A percentile compares a stretch with the other conserved stretches of the same genome.
Conservation (phyloP, 2,329 filamentous ascomycete species). For the Scortechinia acanthostroma region DNA sequence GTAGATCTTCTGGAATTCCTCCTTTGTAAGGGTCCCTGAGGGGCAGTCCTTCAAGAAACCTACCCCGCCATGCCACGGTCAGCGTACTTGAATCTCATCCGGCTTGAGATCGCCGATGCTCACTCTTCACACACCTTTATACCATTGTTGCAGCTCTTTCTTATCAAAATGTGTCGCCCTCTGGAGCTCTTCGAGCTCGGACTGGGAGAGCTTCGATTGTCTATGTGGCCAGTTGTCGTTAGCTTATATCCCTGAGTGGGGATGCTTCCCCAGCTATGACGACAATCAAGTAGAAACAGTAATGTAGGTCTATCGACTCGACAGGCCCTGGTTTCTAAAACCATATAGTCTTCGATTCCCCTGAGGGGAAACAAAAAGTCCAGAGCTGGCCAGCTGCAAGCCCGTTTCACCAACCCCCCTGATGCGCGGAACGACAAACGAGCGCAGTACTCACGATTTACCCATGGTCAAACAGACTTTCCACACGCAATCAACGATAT, state of each 20-base stretch:
- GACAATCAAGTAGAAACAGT: no score
- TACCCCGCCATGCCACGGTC: constrained; percentile 29
- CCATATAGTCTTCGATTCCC: background rate
- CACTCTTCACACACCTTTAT: constrained; percentile 70
- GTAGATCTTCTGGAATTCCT: constrained; percentile 99
- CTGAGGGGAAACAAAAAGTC: background rate
- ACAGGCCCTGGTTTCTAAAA: no score
- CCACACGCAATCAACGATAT: no score
- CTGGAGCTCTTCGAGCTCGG: constrained; percentile 90
- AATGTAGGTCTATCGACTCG: no score
- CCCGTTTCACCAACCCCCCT: background rate
- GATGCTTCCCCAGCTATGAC: no score
- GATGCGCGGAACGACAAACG: background rate
- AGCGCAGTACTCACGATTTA: constrained; percentile 45
- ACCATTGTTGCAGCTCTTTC: constrained; percentile 99
- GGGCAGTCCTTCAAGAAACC: constrained; percentile 98
- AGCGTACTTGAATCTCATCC: background rate
- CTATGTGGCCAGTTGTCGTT: constrained; percentile 35
- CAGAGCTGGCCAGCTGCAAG: background rate
- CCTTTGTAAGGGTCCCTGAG: constrained; percentile 90
- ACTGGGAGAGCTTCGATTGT: constrained; percentile 95
- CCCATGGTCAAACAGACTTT: constrained; percentile 30
- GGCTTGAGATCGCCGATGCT: background rate
- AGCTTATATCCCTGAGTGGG: no score
- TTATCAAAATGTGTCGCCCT: constrained; percentile 98